Evolutionary conservation across 2,329 filamentous ascomycete species (phyloP), one percentile per base, ranked within the genome.

Genomic region (Hymenoscyphus scutula): DNA sequence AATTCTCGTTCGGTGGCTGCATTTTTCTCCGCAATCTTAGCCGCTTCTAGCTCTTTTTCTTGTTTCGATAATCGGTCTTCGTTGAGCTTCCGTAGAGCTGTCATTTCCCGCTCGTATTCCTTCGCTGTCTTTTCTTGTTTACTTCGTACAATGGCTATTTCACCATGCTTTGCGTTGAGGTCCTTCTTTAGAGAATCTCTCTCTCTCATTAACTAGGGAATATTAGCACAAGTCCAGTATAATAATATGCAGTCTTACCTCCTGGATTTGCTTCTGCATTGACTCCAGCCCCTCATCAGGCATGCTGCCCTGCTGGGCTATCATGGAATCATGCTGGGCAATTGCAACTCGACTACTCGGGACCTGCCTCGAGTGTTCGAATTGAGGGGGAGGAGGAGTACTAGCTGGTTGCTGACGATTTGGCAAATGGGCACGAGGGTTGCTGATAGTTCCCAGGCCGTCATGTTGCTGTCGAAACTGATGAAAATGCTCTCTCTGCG

Each of bases 101-200:
- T 76, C 27, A 93, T 74, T 68, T 88, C 82, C 27, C 82, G 81
- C 57, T 90, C 85, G 70, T 89, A 84, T 55, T 87, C 82, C 58
- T 84, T 83, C 17, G 80, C 79, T 0, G 81, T 78, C 69, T 85
- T 88, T 57, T 88, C 83, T 48, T 86, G 81, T 64, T 90, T 91
- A 64, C 84, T 83, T 37, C 91, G 85, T n/a, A 93, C 81, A 64
- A 93, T 92, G 58, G 89, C 82, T 30, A 87, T 86, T 73, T 93
- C 90, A 57, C 91, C 91, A 19, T 84, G 79, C 68, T 90, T 89
- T 2, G 83, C 81, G 60, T 80, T 80, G 17, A 89, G 80, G 57
- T 86, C 84, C 5, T 81, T 76, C 67, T 84, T 80, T 2, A 88
- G 77, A 1, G 80, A 77, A 37, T 87, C 75, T 41, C 82, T 80